phyloP scores from a whole-genome alignment of 495 filamentous ascomycete species.

The Aspergillus mulundensis region DNA sequence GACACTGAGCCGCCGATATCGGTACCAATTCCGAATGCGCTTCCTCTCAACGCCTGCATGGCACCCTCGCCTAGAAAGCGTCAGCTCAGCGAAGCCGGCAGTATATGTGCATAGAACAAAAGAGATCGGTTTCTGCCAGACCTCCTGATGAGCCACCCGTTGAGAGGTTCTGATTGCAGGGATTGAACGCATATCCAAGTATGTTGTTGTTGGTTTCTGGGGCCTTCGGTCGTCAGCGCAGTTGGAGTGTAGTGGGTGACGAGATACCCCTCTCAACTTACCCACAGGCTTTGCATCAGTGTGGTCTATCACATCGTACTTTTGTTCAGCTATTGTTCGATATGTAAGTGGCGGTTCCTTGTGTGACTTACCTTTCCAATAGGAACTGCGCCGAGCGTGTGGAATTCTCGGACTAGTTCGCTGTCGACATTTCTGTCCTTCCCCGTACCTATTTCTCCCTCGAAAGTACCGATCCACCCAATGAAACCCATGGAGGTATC shows the following conservation, averaged over 20 bases:
- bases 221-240: background rate
- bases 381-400: conserved; percentile 6
- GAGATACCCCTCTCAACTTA: background rate
- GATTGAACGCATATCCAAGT: conserved; percentile 11
- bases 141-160: conserved; percentile 11
- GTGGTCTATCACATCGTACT: conserved; percentile 7
- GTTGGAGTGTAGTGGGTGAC: background rate
- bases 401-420: conserved; percentile 6
- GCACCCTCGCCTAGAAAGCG: conserved; percentile 5
- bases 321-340: conserved; percentile 3
- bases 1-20: conserved; percentile 8
- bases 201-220: conserved; percentile 11
- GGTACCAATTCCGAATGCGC: conserved; percentile 9
- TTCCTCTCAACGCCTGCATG: conserved; percentile 8
- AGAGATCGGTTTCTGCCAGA: background rate
- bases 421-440: conserved; percentile 4
- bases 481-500: conserved; percentile 8
- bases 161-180: conserved; percentile 5
- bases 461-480: conserved; percentile 9
- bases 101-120: background rate
- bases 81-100: background rate
- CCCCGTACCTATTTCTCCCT: conserved; percentile 7
- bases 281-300: conserved; percentile 8
- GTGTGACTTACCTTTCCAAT: conserved; percentile 9
- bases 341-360: background rate